Base-by-base conservation (phyloP, 2,329 filamentous ascomycete genomes). In the Drechslerella dactyloides region DNA sequence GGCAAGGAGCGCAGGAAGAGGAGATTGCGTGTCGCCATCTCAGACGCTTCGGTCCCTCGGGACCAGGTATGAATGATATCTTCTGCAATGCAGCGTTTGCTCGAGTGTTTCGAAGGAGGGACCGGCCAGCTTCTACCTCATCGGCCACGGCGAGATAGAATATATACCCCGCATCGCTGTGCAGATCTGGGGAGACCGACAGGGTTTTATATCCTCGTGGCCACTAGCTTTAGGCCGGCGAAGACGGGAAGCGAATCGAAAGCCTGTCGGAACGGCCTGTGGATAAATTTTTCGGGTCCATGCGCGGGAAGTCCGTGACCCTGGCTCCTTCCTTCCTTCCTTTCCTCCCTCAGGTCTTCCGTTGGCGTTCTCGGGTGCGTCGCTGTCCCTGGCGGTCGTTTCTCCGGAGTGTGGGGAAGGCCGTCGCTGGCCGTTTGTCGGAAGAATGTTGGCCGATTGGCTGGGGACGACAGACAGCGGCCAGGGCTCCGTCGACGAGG, bases 401-500 rank as follows among this genome's bases (percentile, higher is more conserved):
- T 46, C 27, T 51, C 58, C 63, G 63, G 56, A 62, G 33, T 69
- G 64, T 69, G 64, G 64, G 64, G 64, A 62, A 62, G 46, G 33
- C 42, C 50, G 19, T 40, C 51, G 21, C 44, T 37, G 56, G 21
- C 40, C 46, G 42, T 57, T 60, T 61, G 57, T 57, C 64, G 64
- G 64, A 69, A 69, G 64, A 69, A 69, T 69, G 21, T 61, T 46
- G 64, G 23, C 64, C 57, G 64, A 69, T 69, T 69, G 56, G 64
- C 46, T 46, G 55, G 55, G 24, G 55, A 44, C 44, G 54, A 33
- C 8, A 33, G 27, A 33, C 27, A 8, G 3, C 27, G 3, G 27
- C 27, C 3, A 33, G 27, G 27, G 8, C 27, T 4, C 27, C 27
- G 27, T 33, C 8, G 27, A 33, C 27, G 27, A 33, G 27, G 8